Conservation (phyloP, 2,329 filamentous ascomycete species). For the Penicillium brevicompactum region DNA sequence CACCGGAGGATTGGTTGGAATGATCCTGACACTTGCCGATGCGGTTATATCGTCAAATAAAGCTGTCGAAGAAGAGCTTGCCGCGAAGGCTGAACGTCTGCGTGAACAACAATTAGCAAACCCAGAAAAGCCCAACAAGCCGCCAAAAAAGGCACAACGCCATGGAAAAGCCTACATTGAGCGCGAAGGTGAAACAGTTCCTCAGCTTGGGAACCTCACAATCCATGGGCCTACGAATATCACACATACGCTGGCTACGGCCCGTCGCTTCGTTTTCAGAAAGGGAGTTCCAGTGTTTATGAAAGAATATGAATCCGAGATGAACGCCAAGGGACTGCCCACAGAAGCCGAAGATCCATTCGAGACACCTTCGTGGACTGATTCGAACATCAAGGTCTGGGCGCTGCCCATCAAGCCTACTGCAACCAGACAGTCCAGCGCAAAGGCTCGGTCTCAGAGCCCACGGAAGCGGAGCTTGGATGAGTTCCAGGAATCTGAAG, state of each 20-base stretch:
- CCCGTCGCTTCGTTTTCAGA: slow-evolving; percentile 81
- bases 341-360: slow-evolving; percentile 25
- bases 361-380: slow-evolving; percentile 68
- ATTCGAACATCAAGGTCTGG: slow-evolving; percentile 82
- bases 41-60: slow-evolving; percentile 48
- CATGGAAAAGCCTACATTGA: slow-evolving; percentile 31
- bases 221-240: slow-evolving; percentile 82
- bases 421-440: slow-evolving; percentile 23
- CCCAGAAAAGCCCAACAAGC: neutral
- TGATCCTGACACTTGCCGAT: slow-evolving; percentile 83
- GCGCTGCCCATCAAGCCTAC: slow-evolving; percentile 62
- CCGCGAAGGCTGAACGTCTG: slow-evolving; percentile 37
- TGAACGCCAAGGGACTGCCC: slow-evolving; percentile 25
- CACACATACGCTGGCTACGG: slow-evolving; percentile 77
- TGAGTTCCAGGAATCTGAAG: slow-evolving; percentile 44
- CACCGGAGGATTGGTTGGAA: slow-evolving; percentile 79
- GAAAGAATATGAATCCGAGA: slow-evolving; percentile 62
- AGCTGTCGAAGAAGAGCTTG: slow-evolving; percentile 48
- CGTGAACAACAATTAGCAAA: neutral
- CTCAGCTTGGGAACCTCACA: slow-evolving; percentile 50
- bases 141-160: neutral
- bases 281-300: slow-evolving; percentile 75
- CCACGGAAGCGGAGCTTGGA: slow-evolving; percentile 53
- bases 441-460: slow-evolving; percentile 28
- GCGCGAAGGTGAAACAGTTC: slow-evolving; percentile 18